phyloP scores from a whole-genome alignment of 306 rosid genomes.

The Neltuma alba region DNA sequence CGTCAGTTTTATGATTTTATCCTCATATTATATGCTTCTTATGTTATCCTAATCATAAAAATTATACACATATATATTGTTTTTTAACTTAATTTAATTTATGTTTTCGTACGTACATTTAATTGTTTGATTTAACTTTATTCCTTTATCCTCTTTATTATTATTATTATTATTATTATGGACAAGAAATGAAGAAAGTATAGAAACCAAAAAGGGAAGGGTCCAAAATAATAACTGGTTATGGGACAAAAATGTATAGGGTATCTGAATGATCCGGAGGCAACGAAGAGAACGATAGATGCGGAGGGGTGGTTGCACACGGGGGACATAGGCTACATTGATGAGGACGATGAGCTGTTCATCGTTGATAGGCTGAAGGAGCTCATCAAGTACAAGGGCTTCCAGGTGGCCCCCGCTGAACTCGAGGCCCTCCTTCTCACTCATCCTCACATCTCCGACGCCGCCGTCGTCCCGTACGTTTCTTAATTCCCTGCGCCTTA shows the following conservation, averaged over 20 bases:
- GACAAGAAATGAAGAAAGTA: no score
- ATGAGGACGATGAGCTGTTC: constrained; percentile 82
- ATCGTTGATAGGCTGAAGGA: constrained; percentile 84
- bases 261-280: constrained; percentile 29
- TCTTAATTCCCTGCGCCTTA: neutral
- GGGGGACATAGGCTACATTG: constrained; percentile 73
- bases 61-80: no score
- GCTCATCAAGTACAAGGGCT: constrained; percentile 85
- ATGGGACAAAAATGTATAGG: no score
- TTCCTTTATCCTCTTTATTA: no score
- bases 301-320: constrained; percentile 80
- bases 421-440: constrained; percentile 79
- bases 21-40: neutral
- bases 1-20: no score
- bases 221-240: no score
- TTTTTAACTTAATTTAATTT: no score
- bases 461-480: constrained; percentile 79
- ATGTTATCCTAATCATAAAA: no score
- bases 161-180: no score
- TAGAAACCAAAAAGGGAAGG: no score
- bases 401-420: constrained; percentile 91
- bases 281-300: constrained; percentile 73
- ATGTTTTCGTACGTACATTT: neutral
- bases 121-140: neutral
- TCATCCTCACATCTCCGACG: constrained; percentile 67